Percentiles rank a stretch among this genome's conserved stretches.
Evolutionary conservation across 441 rosid genomes (phyloP).

Genomic region (Croton laevigatus): DNA sequence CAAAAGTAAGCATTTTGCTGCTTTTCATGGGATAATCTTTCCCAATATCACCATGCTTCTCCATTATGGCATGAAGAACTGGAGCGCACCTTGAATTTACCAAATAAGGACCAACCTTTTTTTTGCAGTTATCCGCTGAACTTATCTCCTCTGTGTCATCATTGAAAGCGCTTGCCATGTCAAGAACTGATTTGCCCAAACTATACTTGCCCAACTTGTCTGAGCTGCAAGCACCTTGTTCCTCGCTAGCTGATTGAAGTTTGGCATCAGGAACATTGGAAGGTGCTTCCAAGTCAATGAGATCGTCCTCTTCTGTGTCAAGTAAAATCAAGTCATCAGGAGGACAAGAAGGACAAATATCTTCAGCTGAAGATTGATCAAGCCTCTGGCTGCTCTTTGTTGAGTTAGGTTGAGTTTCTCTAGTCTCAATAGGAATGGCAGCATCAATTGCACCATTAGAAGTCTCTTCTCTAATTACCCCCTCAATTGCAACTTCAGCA

Average conservation of each 20-base stretch:
- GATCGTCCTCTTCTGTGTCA: too few relatives aligned
- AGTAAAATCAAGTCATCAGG: too few relatives aligned
- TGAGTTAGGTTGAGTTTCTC: too few relatives aligned
- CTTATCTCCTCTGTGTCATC: slow-evolving; percentile 7
- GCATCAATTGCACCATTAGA: too few relatives aligned
- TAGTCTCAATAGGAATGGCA: too few relatives aligned
- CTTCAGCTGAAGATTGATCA: too few relatives aligned
- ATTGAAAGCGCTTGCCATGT: slow-evolving; percentile 11
- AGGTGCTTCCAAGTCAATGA: too few relatives aligned
- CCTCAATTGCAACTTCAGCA: too few relatives aligned
- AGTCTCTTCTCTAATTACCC: too few relatives aligned
- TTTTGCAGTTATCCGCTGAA: neutral
- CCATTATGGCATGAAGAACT: slow-evolving; percentile 11
- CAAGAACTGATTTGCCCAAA: slow-evolving; percentile 9
- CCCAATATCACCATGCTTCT: slow-evolving; percentile 21
- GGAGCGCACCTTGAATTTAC: slow-evolving; percentile 11
- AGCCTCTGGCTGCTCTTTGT: too few relatives aligned
- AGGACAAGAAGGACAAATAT: too few relatives aligned
- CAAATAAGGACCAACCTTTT: neutral
- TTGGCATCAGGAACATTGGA: neutral
- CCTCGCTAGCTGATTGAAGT: neutral
- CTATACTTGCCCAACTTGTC: slow-evolving; percentile 1
- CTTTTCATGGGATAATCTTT: slow-evolving; percentile 5
- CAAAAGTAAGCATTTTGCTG: slow-evolving; percentile 7
- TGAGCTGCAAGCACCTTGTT: neutral